Conservation (phyloP, 2,329 filamentous ascomycete species). For the Trichoderma breve region DNA sequence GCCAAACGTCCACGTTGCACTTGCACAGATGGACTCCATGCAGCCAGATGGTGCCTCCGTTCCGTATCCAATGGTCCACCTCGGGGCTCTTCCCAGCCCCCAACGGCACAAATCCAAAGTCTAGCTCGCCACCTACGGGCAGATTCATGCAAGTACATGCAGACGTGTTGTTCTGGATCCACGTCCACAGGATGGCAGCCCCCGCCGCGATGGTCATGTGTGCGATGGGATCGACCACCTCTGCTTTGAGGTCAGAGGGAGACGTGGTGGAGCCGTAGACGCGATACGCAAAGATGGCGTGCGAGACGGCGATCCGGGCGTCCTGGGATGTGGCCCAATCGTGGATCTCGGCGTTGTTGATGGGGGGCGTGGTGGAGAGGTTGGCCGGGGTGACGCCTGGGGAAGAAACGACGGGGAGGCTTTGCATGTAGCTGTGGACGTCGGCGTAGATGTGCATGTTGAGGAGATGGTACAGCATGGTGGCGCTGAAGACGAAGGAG, state of each 20-base stretch:
- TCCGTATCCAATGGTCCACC: conserved; percentile 18
- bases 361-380: conserved; percentile 20
- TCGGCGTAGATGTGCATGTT: conserved; percentile 39
- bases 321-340: conserved; percentile 33
- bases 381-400: conserved; percentile 19
- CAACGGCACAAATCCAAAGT: conserved; percentile 16
- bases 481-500: conserved; percentile 32
- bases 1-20: conserved; percentile 18
- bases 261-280: conserved; percentile 25
- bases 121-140: neutral
- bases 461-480: conserved; percentile 39
- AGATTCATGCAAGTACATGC: conserved; percentile 23
- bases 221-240: conserved; percentile 34
- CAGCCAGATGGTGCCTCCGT: conserved; percentile 13
- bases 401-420: conserved; percentile 23
- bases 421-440: conserved; percentile 30
- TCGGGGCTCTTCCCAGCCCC: conserved; percentile 13
- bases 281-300: conserved; percentile 35
- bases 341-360: conserved; percentile 24
- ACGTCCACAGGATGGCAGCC: conserved; percentile 38
- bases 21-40: conserved; percentile 15
- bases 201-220: conserved; percentile 34
- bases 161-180: conserved; percentile 31
- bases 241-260: neutral
- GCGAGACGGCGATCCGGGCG: conserved; percentile 34